Percentiles rank a stretch among this genome's conserved stretches.
These are phyloP conservation scores for Plectranthus barbatus DNA, from an alignment of 257 asterid genomes.

Conservation along the genomic window DNA sequence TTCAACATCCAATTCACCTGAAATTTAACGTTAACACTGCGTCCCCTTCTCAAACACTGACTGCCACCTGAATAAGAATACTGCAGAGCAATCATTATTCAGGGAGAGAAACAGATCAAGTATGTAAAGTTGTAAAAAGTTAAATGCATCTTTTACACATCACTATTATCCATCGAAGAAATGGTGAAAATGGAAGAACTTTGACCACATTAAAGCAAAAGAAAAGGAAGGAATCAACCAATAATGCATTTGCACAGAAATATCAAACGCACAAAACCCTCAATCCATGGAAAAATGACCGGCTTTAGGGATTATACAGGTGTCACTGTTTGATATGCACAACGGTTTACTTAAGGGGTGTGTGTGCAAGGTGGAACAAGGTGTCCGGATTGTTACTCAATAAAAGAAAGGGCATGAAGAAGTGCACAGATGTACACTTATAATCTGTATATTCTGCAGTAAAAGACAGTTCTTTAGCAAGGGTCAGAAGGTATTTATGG, in stretches of 20 bases:
- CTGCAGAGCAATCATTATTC: background rate
- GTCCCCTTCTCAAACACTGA: background rate
- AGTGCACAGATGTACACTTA: background rate
- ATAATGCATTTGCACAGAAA: background rate
- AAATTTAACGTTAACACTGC: background rate
- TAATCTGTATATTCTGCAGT: background rate
- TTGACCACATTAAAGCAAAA: background rate
- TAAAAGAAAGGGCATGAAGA: background rate
- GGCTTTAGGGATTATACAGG: background rate
- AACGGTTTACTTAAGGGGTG: no score
- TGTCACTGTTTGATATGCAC: background rate
- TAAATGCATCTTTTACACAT: background rate
- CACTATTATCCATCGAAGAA: background rate
- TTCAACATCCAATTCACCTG: conserved; percentile 11
- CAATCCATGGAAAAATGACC: background rate
- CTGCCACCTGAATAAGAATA: conserved; percentile 14
- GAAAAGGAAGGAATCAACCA: background rate
- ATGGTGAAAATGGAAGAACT: background rate
- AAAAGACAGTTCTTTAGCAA: background rate
- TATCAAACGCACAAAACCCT: background rate
- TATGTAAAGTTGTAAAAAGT: background rate
- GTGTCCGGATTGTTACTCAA: background rate
- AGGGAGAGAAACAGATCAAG: background rate
- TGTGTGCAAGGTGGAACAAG: background rate
- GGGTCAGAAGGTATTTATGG: background rate